A percentile compares a stretch with the other conserved stretches of the same genome.
phyloP scores from a whole-genome alignment of 371 early-diverging fungal species.

The Mucor velutinosus region DNA sequence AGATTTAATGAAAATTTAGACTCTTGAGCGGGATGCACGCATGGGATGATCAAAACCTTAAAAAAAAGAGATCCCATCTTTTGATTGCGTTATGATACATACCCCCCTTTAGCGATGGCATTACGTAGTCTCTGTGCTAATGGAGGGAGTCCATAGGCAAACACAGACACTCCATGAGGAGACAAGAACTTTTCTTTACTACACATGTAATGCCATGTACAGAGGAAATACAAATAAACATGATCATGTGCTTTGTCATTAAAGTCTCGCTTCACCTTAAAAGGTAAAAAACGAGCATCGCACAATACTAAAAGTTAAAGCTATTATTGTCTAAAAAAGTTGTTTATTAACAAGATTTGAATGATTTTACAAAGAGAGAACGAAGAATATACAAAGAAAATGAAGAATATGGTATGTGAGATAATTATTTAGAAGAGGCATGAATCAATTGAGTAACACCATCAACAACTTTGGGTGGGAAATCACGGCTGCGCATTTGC shows the following conservation, averaged over 20 bases:
- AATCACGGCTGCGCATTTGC: constrained; percentile 37
- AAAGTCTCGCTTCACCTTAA: background rate
- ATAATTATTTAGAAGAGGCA: background rate
- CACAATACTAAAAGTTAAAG: background rate
- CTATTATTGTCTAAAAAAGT: background rate
- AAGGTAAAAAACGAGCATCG: background rate
- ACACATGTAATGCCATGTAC: background rate
- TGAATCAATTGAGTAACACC: constrained; percentile 28
- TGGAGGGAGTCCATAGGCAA: no score
- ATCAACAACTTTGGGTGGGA: constrained; percentile 43
- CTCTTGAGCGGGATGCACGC: background rate
- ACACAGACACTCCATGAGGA: background rate
- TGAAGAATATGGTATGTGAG: background rate
- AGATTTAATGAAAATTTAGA: background rate
- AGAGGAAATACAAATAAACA: background rate
- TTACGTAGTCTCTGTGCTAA: no score
- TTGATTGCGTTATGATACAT: background rate
- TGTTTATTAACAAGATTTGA: background rate
- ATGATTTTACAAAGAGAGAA: constrained; percentile 1
- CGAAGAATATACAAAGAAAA: background rate
- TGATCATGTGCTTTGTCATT: background rate
- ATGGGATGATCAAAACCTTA: background rate
- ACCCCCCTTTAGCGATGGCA: no score
- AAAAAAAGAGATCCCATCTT: background rate
- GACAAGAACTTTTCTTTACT: no score